Conservation (phyloP, 2,329 filamentous ascomycete genomes). For the Thelonectria rubi region DNA sequence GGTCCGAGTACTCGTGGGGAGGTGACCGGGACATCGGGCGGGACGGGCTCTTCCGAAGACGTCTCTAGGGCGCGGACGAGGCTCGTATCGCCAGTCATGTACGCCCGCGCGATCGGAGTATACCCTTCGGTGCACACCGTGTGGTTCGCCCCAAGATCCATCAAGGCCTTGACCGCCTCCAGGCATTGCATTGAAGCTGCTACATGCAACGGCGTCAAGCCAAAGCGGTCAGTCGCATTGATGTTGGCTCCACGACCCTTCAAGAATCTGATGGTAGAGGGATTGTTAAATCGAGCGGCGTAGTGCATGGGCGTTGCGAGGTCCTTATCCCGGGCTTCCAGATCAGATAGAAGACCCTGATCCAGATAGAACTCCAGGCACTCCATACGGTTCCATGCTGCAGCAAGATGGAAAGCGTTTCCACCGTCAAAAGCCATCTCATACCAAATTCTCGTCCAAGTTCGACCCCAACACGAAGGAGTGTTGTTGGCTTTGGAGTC, state of each 20-base stretch:
- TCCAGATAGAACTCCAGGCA: slow-evolving; percentile 1
- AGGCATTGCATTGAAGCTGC: neutral
- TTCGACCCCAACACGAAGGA: neutral
- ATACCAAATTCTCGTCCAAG: neutral
- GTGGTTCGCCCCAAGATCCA: neutral
- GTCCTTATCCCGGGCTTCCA: neutral
- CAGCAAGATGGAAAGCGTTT: slow-evolving; percentile 4
- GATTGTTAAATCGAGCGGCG: neutral
- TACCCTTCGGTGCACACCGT: neutral
- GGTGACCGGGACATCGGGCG: accelerated
- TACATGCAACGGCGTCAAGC: slow-evolving; percentile 1
- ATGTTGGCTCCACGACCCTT: slow-evolving; percentile 3
- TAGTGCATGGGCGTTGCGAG: slow-evolving; percentile 11
- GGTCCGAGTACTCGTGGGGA: accelerated
- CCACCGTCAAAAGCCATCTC: neutral
- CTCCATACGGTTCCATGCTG: accelerated
- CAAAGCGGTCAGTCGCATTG: neutral
- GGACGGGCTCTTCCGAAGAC: neutral
- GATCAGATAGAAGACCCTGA: neutral
- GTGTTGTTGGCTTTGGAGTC: accelerated
- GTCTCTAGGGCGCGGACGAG: neutral
- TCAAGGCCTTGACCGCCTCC: neutral
- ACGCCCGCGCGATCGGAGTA: neutral
- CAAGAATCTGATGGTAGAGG: neutral
- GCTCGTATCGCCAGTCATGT: neutral